Percentiles rank a stretch among this genome's conserved stretches.
These are phyloP conservation scores for Tanacetum coccineum DNA, from an alignment of 129 eudicot genomes.

Conservation along the genomic window DNA sequence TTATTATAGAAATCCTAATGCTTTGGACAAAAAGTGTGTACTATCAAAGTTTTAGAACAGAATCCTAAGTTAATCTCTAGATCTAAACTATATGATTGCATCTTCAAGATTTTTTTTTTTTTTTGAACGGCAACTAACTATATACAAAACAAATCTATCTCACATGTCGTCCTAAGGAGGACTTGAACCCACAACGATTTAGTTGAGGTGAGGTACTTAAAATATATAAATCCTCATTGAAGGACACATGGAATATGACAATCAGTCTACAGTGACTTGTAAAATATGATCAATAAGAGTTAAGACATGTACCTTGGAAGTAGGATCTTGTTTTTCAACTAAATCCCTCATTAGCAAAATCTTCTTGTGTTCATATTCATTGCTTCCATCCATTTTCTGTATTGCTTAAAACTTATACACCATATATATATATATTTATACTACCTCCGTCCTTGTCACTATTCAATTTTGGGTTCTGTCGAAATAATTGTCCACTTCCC, in stretches of 20 bases:
- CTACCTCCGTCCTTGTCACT: no score
- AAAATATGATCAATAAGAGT: neutral
- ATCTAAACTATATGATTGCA: no score
- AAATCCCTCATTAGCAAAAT: constrained; percentile 44
- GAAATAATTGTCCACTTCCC: no score
- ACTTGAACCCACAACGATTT: no score
- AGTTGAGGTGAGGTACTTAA: no score
- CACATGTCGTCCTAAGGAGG: no score
- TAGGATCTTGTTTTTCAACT: constrained; percentile 56
- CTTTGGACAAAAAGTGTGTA: neutral
- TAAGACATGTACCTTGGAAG: constrained; percentile 50
- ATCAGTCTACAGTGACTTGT: neutral
- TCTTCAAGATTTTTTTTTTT: no score
- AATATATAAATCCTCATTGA: neutral
- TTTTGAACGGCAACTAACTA: no score
- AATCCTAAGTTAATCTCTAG: neutral
- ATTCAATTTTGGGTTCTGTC: no score
- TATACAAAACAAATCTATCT: no score
- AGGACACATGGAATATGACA: neutral
- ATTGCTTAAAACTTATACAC: constrained; percentile 6
- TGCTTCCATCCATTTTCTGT: constrained; percentile 9
- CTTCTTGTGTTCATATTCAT: constrained; percentile 37
- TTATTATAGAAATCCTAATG: no score
- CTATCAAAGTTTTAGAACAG: neutral
- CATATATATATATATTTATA: no score